These are phyloP conservation scores for Leccinum barrowsii DNA, from an alignment of 768 basidiomycete species.

Conservation along the genomic window DNA sequence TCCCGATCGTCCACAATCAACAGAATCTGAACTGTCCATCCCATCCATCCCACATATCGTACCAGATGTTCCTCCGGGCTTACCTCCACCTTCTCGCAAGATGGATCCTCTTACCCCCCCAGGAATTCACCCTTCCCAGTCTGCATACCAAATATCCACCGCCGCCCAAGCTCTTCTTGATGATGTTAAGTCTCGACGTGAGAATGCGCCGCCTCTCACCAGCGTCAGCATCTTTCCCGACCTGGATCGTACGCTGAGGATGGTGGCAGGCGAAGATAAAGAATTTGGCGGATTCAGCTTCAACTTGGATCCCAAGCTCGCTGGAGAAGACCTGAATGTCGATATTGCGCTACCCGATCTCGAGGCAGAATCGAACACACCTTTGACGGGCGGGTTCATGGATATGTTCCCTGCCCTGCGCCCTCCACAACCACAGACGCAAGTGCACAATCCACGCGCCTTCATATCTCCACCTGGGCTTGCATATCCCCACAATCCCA, in stretches of 20 bases:
- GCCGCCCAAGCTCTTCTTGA: constrained; percentile 82
- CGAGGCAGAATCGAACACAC: constrained; percentile 42
- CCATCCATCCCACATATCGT: constrained; percentile 47
- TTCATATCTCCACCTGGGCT: constrained; percentile 54
- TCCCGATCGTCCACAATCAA: constrained; percentile 39
- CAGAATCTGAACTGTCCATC: constrained; percentile 37
- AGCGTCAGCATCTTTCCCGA: constrained; percentile 78
- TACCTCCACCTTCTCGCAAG: constrained; percentile 44
- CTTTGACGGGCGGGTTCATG: constrained; percentile 62
- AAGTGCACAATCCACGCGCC: constrained; percentile 25
- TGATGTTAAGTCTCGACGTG: constrained; percentile 74
- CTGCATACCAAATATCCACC: constrained; percentile 80
- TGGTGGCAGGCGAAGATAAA: constrained; percentile 59
- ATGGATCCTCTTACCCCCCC: constrained; percentile 48
- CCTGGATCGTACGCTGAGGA: constrained; percentile 79
- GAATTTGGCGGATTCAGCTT: constrained; percentile 77
- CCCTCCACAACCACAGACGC: constrained; percentile 22
- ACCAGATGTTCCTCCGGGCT: constrained; percentile 47
- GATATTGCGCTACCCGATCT: constrained; percentile 48
- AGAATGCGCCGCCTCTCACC: constrained; percentile 43
- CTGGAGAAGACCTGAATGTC: constrained; percentile 40
- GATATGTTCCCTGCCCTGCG: constrained; percentile 69
- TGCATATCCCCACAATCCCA: constrained; percentile 44
- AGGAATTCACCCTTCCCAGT: constrained; percentile 39
- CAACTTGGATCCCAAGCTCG: constrained; percentile 78